Percentiles rank a stretch among this genome's conserved stretches.
These are phyloP conservation scores for Penicillium parvum DNA, from an alignment of 495 filamentous ascomycete genomes.

Conservation along the genomic window DNA sequence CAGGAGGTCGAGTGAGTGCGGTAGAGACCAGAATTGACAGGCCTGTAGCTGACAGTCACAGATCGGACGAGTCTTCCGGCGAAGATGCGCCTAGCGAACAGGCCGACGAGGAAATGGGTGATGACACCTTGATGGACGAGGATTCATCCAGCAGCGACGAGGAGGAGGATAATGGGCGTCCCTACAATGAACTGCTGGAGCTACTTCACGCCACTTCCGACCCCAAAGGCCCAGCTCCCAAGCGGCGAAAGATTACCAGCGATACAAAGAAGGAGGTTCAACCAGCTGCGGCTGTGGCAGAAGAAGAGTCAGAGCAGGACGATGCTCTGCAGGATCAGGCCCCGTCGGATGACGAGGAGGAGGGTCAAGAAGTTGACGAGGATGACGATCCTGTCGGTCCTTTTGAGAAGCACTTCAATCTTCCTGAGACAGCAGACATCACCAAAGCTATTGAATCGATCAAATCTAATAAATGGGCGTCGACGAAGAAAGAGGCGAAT, in stretches of 20 bases:
- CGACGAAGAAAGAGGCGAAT: slow-evolving; percentile 40
- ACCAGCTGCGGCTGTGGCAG: slow-evolving; percentile 10
- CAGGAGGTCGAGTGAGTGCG: slow-evolving; percentile 38
- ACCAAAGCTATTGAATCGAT: slow-evolving; percentile 49
- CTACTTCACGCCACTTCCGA: slow-evolving; percentile 49
- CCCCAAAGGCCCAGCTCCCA: slow-evolving; percentile 53
- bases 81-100: slow-evolving; percentile 19
- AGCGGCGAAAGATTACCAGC: slow-evolving; percentile 62
- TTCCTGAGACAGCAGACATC: slow-evolving; percentile 54
- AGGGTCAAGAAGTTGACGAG: slow-evolving; percentile 17
- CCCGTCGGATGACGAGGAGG: slow-evolving; percentile 44
- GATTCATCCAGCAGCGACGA: slow-evolving; percentile 45
- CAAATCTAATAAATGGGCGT: slow-evolving; percentile 54
- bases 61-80: slow-evolving; percentile 34
- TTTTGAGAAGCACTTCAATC: slow-evolving; percentile 75
- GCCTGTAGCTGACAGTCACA: slow-evolving; percentile 18
- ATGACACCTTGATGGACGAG: slow-evolving; percentile 29
- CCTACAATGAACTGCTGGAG: slow-evolving; percentile 66
- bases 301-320: slow-evolving; percentile 27
- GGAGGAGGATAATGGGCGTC: slow-evolving; percentile 37
- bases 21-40: background rate
- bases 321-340: slow-evolving; percentile 32
- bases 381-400: slow-evolving; percentile 54
- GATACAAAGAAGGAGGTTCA: slow-evolving; percentile 12
- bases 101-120: slow-evolving; percentile 21